Evolutionary conservation across 306 rosid species (phyloP).

Genomic region (Abrus pulchellus): DNA sequence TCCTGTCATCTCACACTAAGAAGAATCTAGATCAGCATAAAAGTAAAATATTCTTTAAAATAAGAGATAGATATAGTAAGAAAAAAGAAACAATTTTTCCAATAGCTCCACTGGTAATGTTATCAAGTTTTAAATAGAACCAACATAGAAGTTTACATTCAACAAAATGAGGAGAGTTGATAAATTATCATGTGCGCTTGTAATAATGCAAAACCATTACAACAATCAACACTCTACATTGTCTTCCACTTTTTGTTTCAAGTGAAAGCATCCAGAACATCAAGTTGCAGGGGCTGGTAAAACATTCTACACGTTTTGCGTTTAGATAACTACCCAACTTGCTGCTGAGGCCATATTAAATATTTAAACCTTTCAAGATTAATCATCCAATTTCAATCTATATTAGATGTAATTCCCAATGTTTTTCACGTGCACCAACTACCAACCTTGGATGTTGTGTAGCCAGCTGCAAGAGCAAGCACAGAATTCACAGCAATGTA

Average conservation of each 20-base stretch:
- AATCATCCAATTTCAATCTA: constrained; percentile 40
- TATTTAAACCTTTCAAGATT: constrained; percentile 36
- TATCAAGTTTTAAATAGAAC: constrained; percentile 8
- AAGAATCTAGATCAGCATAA: constrained; percentile 63
- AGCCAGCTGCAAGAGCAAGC: constrained; percentile 99
- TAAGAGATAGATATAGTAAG: not conserved
- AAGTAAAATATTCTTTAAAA: constrained; percentile 28
- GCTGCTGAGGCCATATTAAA: not conserved
- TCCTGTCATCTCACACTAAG: constrained; percentile 99
- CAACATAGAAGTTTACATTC: constrained; percentile 38
- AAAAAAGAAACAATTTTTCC: constrained; percentile 9
- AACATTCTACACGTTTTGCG: constrained; percentile 4
- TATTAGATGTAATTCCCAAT: constrained; percentile 7
- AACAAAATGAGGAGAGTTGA: not conserved
- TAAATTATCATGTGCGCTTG: constrained; percentile 7
- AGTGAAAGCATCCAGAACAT: constrained; percentile 25
- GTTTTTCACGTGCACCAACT: constrained; percentile 48
- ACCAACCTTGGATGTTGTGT: constrained; percentile 98
- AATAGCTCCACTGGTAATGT: constrained; percentile 7
- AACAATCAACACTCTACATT: constrained; percentile 8
- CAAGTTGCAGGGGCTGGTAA: constrained; percentile 29
- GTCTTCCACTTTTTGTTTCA: constrained; percentile 15
- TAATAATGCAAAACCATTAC: constrained; percentile 6
- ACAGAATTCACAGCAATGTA: constrained; percentile 96
- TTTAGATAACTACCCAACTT: constrained; percentile 22